Evolutionary conservation across 2,329 filamentous ascomycete genomes (phyloP).

Genomic region (Neonectria neomacrospora): DNA sequence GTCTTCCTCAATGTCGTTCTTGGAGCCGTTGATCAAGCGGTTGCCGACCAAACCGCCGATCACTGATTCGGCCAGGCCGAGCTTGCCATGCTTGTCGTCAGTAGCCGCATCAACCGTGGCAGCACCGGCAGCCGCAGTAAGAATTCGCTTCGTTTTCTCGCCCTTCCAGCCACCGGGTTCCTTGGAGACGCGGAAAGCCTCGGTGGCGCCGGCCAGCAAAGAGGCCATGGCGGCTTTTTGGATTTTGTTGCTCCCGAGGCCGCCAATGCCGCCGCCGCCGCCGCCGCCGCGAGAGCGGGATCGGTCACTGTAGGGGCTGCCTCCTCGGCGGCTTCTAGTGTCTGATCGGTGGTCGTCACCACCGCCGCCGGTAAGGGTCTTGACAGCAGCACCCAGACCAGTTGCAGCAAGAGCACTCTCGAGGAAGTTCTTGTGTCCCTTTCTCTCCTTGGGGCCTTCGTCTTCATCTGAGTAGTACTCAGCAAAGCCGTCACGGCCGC

Average conservation of each 20-base stretch:
- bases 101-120: constrained; percentile 86
- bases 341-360: constrained; percentile 54
- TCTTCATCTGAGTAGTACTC: constrained; percentile 71
- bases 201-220: constrained; percentile 87
- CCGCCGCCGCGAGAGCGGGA: constrained; percentile 63
- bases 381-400: constrained; percentile 70
- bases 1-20: constrained; percentile 72
- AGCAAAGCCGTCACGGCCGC: constrained; percentile 62
- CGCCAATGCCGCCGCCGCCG: neutral
- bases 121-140: constrained; percentile 87
- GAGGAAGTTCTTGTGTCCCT: constrained; percentile 72
- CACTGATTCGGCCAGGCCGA: constrained; percentile 86
- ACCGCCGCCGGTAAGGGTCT: constrained; percentile 64
- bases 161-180: constrained; percentile 91
- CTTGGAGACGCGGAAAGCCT: constrained; percentile 91
- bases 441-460: constrained; percentile 63
- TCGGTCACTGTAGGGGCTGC: constrained; percentile 58
- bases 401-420: constrained; percentile 72
- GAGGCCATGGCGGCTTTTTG: constrained; percentile 93
- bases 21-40: constrained; percentile 83
- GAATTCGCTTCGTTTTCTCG: constrained; percentile 89
- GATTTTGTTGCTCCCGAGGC: constrained; percentile 66
- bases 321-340: constrained; percentile 62
- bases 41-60: constrained; percentile 89
- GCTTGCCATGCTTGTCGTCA: constrained; percentile 79